Conservation (phyloP, 805 yeast species). For the Lipomyces spencermartinsiae region DNA sequence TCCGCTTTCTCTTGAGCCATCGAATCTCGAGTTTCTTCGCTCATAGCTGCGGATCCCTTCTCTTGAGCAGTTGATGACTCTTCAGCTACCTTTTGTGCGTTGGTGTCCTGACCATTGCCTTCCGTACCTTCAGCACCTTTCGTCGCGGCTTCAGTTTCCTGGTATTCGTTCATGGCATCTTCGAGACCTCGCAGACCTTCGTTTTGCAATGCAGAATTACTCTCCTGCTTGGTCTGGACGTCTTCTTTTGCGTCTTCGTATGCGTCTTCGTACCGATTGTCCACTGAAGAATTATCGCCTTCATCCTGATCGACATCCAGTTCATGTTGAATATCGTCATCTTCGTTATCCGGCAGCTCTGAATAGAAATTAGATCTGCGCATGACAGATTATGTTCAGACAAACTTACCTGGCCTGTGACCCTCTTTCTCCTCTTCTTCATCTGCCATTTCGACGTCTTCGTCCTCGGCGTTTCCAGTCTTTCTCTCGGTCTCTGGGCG, state of each 20-base stretch:
- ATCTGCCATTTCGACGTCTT: constrained; percentile 40
- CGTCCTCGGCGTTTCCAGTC: constrained; percentile 42
- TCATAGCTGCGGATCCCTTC: constrained; percentile 11
- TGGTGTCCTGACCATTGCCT: constrained; percentile 29
- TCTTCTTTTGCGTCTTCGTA: constrained; percentile 42
- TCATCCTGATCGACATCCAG: constrained; percentile 37
- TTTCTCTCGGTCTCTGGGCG: constrained; percentile 44
- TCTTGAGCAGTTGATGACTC: constrained; percentile 20
- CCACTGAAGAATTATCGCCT: constrained; percentile 42
- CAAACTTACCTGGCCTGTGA: constrained; percentile 11
- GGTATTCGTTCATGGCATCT: constrained; percentile 61
- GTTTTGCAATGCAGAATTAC: constrained; percentile 58
- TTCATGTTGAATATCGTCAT: constrained; percentile 43
- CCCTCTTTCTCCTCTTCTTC: constrained; percentile 42
- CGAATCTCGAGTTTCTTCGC: constrained; percentile 16
- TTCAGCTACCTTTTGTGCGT: constrained; percentile 23
- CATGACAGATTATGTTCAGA: neutral
- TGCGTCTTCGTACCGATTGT: constrained; percentile 43
- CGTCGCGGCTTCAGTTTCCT: constrained; percentile 58
- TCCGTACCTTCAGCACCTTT: constrained; percentile 58
- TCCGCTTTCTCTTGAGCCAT: constrained; percentile 1
- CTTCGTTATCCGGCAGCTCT: neutral
- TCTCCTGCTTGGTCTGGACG: constrained; percentile 47
- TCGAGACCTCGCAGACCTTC: constrained; percentile 82
- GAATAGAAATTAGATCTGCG: neutral